Conservation (phyloP, 805 yeast species). For the Debaryomyces hansenii region DNA sequence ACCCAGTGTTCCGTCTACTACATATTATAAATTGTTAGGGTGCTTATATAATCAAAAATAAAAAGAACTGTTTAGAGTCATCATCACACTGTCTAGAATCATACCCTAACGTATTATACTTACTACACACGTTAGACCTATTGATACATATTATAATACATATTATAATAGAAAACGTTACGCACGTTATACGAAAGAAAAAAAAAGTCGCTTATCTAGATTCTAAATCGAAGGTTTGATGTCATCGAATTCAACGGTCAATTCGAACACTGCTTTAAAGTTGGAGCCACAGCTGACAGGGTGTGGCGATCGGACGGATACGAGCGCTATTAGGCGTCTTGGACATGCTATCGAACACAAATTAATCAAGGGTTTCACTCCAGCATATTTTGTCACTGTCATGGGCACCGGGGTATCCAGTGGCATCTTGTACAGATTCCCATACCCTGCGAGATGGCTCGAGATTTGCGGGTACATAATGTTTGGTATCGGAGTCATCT, state of each 20-base stretch:
- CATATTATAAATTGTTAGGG: no score
- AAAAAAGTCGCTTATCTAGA: not conserved
- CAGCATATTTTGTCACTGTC: conserved; percentile 65
- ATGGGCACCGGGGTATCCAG: conserved; percentile 87
- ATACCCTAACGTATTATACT: no score
- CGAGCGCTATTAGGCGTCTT: no score
- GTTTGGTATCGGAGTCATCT: conserved; percentile 58
- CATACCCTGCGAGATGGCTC: conserved; percentile 64
- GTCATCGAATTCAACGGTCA: not conserved
- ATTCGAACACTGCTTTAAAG: not conserved
- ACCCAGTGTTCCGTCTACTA: no score
- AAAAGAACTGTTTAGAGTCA: no score
- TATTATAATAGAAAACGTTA: no score
- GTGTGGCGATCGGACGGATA: not conserved
- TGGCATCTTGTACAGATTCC: conserved; percentile 60
- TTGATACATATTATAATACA: no score
- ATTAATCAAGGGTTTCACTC: conserved; percentile 31
- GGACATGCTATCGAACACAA: not conserved
- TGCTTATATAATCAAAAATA: no score
- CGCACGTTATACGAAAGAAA: no score
- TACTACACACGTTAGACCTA: no score
- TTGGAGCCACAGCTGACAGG: not conserved
- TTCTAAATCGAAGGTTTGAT: not conserved
- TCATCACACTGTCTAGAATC: no score
- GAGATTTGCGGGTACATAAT: conserved; percentile 55